Evolutionary conservation across 176 grass and related monocot species (phyloP), one percentile per base, ranked within the genome.

Genomic region (Phoenix roebelenii): DNA sequence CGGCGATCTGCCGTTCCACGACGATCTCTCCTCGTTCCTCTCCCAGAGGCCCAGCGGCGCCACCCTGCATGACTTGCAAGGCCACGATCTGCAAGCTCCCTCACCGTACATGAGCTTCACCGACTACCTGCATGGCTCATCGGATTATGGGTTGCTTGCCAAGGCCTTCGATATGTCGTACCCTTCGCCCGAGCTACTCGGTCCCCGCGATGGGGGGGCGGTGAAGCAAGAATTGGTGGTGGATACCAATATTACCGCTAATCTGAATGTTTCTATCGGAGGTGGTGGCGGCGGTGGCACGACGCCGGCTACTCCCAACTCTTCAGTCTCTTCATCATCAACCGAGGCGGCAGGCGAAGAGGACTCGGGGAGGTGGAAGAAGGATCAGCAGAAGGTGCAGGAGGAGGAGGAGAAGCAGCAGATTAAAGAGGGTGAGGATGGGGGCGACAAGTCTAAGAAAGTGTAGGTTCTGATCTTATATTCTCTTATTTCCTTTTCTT

Each of bases 301-400:
- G 5, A 51, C 26, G 14, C 67, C 75, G 61, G 69, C 72, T 58
- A 86, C 90, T 5, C 85, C 79, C 3, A 95, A 95, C 66, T 95
- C 90, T 5, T 95, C 85, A 14, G 69, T 80, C 5, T 86, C 82
- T 60, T 80, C 78, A 57, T 95, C 85, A 55, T 95, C 76, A 9
- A 81, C 64, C 48, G 85, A 83, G 72, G 73, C 76, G 44, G 80
- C 78, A 15, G 82, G 76, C 5, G 82, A 89, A 10, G 89, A 77
- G 15, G 55, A 82, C 50, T 77, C 64, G 3, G 52, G 60, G 16
- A 71, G 74, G 77, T 76, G 79, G 74, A 82, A 79, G 51, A 95
- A 85, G 76, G 74, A 82, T 10, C 75, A 53, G 78, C 65, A 60
- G 16, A 85, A 89, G 82, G 57, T 28, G 19, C 68, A 79, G 56